Percentiles rank a stretch among this genome's conserved stretches.
phyloP scores from a whole-genome alignment of 2,329 filamentous ascomycete genomes.

The Botrytis squamosa region DNA sequence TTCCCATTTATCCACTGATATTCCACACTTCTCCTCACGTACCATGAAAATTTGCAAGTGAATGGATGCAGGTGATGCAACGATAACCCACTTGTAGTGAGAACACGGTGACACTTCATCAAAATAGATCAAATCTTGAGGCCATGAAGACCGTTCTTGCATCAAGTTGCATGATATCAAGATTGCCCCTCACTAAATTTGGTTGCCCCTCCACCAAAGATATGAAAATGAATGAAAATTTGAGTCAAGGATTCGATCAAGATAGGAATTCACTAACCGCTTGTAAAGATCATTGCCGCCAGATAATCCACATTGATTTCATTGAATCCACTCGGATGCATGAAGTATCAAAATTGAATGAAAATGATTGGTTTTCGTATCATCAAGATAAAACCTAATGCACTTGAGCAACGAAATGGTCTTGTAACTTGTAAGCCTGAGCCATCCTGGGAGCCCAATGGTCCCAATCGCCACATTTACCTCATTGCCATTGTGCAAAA shows the following conservation, averaged over 20 bases:
- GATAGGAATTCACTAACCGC: not conserved
- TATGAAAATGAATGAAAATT: not conserved
- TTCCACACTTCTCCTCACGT: not conserved
- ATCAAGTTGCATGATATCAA: conserved; percentile 2
- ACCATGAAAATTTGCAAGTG: conserved; percentile 10
- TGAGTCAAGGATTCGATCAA: not conserved
- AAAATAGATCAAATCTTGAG: not conserved
- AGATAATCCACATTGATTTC: not conserved
- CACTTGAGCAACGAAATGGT: not conserved
- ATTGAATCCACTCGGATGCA: not conserved
- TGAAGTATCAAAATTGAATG: not conserved
- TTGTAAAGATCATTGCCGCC: not conserved
- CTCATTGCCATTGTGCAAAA: not conserved
- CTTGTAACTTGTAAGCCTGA: not conserved
- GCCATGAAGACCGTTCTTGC: not conserved
- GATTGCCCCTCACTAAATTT: conserved; percentile 11
- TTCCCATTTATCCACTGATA: conserved; percentile 5
- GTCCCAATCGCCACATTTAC: conserved; percentile 4
- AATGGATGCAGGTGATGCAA: conserved; percentile 11
- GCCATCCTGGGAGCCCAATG: conserved; percentile 10
- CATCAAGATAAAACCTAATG: not conserved
- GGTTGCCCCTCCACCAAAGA: conserved; percentile 12
- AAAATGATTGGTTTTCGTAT: not conserved
- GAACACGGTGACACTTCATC: conserved; percentile 14
- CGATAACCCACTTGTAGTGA: not conserved